Percentiles rank a stretch among this genome's conserved stretches.
These are phyloP conservation scores for Puccinia polysora DNA, from an alignment of 1,284 basidiomycete genomes.

Conservation along the genomic window DNA sequence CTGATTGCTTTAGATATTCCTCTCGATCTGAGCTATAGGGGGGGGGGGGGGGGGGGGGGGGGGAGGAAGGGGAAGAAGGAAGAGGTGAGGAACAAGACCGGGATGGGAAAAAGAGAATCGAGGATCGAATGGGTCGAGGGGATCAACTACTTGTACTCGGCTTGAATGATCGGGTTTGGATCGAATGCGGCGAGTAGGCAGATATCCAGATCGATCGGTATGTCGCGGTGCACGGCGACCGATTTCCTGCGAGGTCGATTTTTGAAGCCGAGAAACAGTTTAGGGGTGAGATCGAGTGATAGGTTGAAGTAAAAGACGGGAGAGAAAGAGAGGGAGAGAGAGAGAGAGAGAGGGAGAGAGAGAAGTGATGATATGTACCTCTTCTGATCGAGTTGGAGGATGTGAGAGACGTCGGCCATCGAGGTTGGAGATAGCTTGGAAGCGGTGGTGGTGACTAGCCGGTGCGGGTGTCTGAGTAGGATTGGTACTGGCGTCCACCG, in stretches of 20 bases:
- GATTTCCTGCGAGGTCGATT: conserved; percentile 63
- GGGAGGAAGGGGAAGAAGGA: conserved; percentile 3
- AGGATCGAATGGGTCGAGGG: not conserved
- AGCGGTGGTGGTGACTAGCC: not conserved
- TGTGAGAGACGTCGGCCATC: conserved; percentile 39
- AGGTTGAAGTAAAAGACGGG: too few relatives aligned
- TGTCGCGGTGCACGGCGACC: conserved; percentile 69
- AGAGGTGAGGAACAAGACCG: too few relatives aligned
- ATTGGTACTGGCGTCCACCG: too few relatives aligned
- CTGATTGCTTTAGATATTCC: conserved; percentile 70
- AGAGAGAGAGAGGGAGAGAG: too few relatives aligned
- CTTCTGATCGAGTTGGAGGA: conserved; percentile 14
- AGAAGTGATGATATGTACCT: not conserved
- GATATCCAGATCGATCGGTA: conserved; percentile 73
- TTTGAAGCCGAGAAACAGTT: too few relatives aligned
- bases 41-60: too few relatives aligned
- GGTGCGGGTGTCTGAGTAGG: too few relatives aligned
- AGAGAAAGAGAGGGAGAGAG: too few relatives aligned
- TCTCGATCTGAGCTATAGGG: conserved; percentile 67
- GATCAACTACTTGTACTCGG: conserved; percentile 65
- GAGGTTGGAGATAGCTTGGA: not conserved
- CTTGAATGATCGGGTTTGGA: conserved; percentile 73
- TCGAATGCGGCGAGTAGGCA: conserved; percentile 82
- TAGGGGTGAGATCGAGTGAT: too few relatives aligned
- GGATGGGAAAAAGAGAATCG: not conserved